Evolutionary conservation across 2,329 filamentous ascomycete species (phyloP).

Genomic region (Monilinia fructigena): DNA sequence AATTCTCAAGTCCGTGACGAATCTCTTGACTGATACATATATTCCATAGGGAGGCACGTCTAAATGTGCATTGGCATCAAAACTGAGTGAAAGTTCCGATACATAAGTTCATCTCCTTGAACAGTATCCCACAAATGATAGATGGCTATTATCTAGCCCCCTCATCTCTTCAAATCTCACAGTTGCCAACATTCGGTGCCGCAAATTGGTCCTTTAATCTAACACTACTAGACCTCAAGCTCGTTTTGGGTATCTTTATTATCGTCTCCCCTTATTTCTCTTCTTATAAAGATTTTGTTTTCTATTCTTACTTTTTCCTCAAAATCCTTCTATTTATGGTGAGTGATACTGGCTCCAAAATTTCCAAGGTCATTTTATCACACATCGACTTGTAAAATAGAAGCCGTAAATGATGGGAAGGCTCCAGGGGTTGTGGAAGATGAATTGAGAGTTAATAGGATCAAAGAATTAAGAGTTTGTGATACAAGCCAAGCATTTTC

Average conservation of each 20-base stretch:
- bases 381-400: slow-evolving; percentile 11
- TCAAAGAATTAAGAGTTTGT: slow-evolving; percentile 31
- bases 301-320: too few species aligned
- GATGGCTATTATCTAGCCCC: slow-evolving; percentile 12
- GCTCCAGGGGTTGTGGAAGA: slow-evolving; percentile 32
- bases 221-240: too few species aligned
- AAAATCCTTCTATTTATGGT: too few species aligned
- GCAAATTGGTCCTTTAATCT: neutral
- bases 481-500: slow-evolving; percentile 33
- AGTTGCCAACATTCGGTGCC: neutral
- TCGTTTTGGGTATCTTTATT: too few species aligned
- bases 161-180: slow-evolving; percentile 6
- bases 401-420: slow-evolving; percentile 36
- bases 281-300: too few species aligned
- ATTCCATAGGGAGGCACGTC: slow-evolving; percentile 42
- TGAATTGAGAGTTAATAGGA: slow-evolving; percentile 33
- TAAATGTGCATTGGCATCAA: slow-evolving; percentile 44
- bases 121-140: slow-evolving; percentile 36
- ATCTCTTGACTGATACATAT: neutral
- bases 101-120: slow-evolving; percentile 44
- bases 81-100: slow-evolving; percentile 42
- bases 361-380: neutral
- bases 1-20: neutral
- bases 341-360: too few species aligned
- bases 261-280: too few species aligned